phyloP scores from a whole-genome alignment of 164 flowering plant genomes.

The Umbilicus rupestris region DNA sequence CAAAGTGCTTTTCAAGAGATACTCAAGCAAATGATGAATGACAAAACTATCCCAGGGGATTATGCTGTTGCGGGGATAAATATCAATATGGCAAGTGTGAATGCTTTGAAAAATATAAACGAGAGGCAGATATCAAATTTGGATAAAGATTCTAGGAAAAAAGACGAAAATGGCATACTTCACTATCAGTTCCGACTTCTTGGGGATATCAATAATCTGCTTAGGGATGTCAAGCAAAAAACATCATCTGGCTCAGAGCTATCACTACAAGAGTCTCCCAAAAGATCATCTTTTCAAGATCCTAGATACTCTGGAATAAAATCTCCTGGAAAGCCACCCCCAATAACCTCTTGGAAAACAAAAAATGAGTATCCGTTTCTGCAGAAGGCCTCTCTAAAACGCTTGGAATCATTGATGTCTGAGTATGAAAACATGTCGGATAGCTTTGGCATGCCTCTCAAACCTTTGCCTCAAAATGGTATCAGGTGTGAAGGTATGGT shows the following conservation, averaged over 20 bases:
- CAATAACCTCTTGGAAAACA: conserved; percentile 34
- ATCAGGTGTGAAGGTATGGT: conserved; percentile 95
- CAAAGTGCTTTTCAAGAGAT: conserved; percentile 80
- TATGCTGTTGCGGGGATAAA: conserved; percentile 14
- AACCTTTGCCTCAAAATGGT: conserved; percentile 42
- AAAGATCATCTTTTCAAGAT: conserved; percentile 21
- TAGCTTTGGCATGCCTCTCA: conserved; percentile 54
- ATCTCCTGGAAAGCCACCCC: conserved; percentile 37
- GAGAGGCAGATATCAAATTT: conserved; percentile 19
- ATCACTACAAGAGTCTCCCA: conserved; percentile 18
- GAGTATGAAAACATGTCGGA: conserved; percentile 62
- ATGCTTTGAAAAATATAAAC: conserved; percentile 21
- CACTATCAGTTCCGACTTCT: conserved; percentile 44
- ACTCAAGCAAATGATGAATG: conserved; percentile 72
- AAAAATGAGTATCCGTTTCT: conserved; percentile 42
- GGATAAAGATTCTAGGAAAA: conserved; percentile 17
- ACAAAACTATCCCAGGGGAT: conserved; percentile 24
- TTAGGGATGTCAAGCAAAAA: conserved; percentile 52
- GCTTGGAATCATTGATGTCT: conserved; percentile 56
- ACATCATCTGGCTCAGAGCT: conserved; percentile 20
- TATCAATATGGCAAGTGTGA: conserved; percentile 16
- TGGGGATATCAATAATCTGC: conserved; percentile 45
- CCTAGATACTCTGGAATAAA: conserved; percentile 18
- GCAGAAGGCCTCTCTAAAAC: conserved; percentile 43
- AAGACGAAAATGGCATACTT: conserved; percentile 27